Conservation (phyloP, 768 basidiomycete species). For the Cystoderma amianthinum region DNA sequence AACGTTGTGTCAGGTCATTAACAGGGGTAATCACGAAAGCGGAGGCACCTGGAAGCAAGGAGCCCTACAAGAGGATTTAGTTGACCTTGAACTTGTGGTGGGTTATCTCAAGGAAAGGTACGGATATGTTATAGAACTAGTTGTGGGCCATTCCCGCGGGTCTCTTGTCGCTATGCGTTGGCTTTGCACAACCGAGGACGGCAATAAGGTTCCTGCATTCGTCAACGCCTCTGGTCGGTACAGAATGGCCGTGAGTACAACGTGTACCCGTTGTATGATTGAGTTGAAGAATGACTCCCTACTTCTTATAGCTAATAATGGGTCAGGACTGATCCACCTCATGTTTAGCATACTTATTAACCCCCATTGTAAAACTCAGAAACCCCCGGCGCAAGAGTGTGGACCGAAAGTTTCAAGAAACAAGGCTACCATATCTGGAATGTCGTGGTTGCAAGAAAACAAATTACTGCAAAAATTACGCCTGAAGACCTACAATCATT, state of each 20-base stretch:
- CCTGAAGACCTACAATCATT: slow-evolving; percentile 59
- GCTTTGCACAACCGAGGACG: slow-evolving; percentile 59
- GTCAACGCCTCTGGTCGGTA: slow-evolving; percentile 77
- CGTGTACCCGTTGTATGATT: too few relatives aligned
- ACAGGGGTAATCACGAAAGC: slow-evolving; percentile 74
- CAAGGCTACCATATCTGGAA: slow-evolving; percentile 61
- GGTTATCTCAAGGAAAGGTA: slow-evolving; percentile 48
- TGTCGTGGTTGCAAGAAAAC: slow-evolving; percentile 59
- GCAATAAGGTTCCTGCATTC: slow-evolving; percentile 46
- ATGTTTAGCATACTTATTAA: not conserved
- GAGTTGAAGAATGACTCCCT: slow-evolving; percentile 3
- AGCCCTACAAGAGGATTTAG: slow-evolving; percentile 50
- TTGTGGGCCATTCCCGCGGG: slow-evolving; percentile 78
- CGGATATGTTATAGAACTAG: slow-evolving; percentile 62
- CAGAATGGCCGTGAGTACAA: slow-evolving; percentile 61
- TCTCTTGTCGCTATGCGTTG: slow-evolving; percentile 62
- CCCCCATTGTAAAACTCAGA: too few relatives aligned
- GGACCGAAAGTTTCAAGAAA: slow-evolving; percentile 43
- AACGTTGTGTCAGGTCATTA: slow-evolving; percentile 26
- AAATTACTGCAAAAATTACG: slow-evolving; percentile 41
- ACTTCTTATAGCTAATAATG: too few relatives aligned
- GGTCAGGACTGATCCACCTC: too few relatives aligned
- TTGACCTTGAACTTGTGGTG: slow-evolving; percentile 62
- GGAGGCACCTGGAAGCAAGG: slow-evolving; percentile 60
- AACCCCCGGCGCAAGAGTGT: slow-evolving; percentile 19